These are phyloP conservation scores for Thymus mandschuricus DNA, from an alignment of 257 asterid genomes.

Conservation along the genomic window DNA sequence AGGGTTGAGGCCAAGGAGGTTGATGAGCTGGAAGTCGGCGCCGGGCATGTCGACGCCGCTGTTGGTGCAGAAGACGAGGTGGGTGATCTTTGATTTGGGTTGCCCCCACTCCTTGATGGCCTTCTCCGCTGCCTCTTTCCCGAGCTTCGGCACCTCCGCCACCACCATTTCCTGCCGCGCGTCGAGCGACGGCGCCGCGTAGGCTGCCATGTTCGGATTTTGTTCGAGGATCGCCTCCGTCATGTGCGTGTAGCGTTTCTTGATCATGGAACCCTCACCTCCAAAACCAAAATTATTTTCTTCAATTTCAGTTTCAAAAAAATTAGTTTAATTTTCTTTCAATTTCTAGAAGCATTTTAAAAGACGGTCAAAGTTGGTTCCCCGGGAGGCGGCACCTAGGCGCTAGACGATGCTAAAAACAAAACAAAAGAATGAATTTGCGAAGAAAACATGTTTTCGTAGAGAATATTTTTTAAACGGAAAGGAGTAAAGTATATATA, in stretches of 20 bases:
- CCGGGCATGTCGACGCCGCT: conserved; percentile 90
- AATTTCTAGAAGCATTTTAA: too few species aligned
- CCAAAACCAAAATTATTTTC: too few species aligned
- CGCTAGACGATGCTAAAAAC: too few species aligned
- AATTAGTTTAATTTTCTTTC: too few species aligned
- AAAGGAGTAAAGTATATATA: too few species aligned
- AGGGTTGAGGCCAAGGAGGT: conserved; percentile 70
- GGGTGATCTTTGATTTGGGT: conserved; percentile 74
- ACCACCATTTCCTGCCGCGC: conserved; percentile 69
- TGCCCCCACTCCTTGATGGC: conserved; percentile 89
- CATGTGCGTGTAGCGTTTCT: not conserved
- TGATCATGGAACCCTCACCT: conserved; percentile 3
- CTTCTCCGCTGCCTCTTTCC: conserved; percentile 75
- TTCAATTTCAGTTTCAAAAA: too few species aligned
- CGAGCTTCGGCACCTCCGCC: conserved; percentile 72
- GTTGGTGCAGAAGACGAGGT: conserved; percentile 71
- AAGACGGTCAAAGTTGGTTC: too few species aligned
- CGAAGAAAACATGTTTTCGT: too few species aligned
- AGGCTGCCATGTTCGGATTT: conserved; percentile 1
- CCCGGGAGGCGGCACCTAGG: too few species aligned
- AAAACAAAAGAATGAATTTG: too few species aligned
- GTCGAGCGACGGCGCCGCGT: conserved; percentile 66
- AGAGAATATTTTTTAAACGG: too few species aligned
- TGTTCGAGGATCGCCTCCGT: not conserved
- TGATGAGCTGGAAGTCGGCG: conserved; percentile 72